Conservation (phyloP, 495 filamentous ascomycete species). For the Durotheca rogersii region DNA sequence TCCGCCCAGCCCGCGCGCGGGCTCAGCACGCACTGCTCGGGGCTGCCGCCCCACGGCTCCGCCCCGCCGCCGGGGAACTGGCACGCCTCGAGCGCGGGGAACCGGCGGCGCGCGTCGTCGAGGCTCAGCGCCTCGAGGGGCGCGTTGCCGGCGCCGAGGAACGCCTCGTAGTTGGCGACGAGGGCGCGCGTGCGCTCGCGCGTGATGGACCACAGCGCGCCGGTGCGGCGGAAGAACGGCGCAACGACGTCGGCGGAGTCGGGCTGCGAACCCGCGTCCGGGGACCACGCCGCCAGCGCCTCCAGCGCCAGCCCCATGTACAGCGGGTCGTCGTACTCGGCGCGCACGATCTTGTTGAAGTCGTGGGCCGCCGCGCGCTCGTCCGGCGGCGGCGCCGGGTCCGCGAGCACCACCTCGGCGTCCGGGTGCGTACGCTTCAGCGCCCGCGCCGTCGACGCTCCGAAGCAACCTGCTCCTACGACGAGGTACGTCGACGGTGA, state of each 20-base stretch:
- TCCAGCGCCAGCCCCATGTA: conserved; percentile 52
- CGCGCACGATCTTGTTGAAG: conserved; percentile 58
- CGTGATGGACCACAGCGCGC: conserved; percentile 47
- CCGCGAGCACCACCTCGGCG: conserved; percentile 45
- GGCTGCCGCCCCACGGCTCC: too few relatives aligned
- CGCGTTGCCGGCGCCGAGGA: conserved; percentile 14
- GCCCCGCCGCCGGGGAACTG: conserved; percentile 1
- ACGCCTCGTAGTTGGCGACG: conserved; percentile 45
- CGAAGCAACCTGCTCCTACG: conserved; percentile 50
- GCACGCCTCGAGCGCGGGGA: conserved; percentile 41
- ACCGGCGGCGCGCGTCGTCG: conserved; percentile 40
- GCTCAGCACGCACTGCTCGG: conserved; percentile 41
- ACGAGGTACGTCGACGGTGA: conserved; percentile 23
- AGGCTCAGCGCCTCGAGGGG: background rate
- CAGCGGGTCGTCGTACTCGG: conserved; percentile 57
- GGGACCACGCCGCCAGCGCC: conserved; percentile 42
- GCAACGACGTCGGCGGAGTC: too few relatives aligned
- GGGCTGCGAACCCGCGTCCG: background rate
- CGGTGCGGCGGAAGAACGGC: conserved; percentile 54
- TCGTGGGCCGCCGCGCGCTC: conserved; percentile 51
- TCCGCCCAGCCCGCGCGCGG: conserved; percentile 56
- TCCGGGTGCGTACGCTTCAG: conserved; percentile 41
- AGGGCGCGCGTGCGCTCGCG: background rate
- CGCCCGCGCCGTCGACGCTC: conserved; percentile 50
- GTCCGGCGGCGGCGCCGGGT: conserved; percentile 42